Evolutionary conservation across 257 asterid genomes (phyloP).

Genomic region (Penstemon newberryi): DNA sequence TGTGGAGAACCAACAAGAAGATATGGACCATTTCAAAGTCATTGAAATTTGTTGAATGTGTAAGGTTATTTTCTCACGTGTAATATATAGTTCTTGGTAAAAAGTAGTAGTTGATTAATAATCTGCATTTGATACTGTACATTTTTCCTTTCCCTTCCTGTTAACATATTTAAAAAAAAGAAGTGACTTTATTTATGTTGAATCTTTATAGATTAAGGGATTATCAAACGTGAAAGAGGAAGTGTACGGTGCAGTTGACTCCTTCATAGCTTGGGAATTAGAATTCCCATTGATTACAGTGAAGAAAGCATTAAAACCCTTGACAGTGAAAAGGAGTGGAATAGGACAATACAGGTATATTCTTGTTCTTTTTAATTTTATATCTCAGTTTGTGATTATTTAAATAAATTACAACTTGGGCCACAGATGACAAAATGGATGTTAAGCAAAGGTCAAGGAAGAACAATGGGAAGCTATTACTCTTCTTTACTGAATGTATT

Average conservation of each 20-base stretch:
- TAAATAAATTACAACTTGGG: constrained; percentile 11
- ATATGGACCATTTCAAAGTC: constrained; percentile 89
- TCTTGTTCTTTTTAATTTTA: not conserved
- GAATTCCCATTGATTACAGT: constrained; percentile 91
- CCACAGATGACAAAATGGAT: constrained; percentile 86
- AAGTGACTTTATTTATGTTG: constrained; percentile 18
- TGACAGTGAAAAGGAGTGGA: constrained; percentile 83
- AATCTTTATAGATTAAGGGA: constrained; percentile 59
- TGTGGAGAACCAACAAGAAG: constrained; percentile 73
- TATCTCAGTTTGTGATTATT: constrained; percentile 14
- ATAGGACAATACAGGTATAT: constrained; percentile 80
- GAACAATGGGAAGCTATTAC: constrained; percentile 96
- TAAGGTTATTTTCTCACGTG: constrained; percentile 40
- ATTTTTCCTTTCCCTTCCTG: not conserved
- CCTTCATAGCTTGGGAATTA: constrained; percentile 96
- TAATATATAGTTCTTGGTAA: constrained; percentile 10
- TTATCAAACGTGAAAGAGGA: constrained; percentile 94
- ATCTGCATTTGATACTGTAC: constrained; percentile 7
- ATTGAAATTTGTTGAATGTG: constrained; percentile 77
- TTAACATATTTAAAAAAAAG: not conserved
- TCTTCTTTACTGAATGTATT: constrained; percentile 65
- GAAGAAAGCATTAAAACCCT: constrained; percentile 85
- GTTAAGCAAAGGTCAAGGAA: constrained; percentile 96
- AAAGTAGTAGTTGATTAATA: not conserved
- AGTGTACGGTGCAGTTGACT: constrained; percentile 91